phyloP scores from a whole-genome alignment of 2,329 filamentous ascomycete species.

The Fusarium temperatum region DNA sequence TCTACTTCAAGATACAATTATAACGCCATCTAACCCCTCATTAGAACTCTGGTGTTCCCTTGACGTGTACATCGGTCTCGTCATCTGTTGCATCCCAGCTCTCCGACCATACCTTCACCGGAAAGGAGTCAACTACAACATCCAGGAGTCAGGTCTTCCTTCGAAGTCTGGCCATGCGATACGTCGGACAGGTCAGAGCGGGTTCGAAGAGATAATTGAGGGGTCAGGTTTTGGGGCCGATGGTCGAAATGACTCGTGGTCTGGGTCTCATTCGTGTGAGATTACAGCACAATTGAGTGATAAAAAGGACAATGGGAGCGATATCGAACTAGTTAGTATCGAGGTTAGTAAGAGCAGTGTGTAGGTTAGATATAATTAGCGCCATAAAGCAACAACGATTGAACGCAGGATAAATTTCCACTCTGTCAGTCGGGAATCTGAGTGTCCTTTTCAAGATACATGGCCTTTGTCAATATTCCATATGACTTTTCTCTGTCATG shows the following conservation, averaged over 20 bases:
- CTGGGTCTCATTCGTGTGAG: background rate
- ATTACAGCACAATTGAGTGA: background rate
- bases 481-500: too few species aligned
- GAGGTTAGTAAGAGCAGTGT: rapidly evolving
- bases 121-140: slow-evolving; percentile 2
- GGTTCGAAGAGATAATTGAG: slow-evolving; percentile 27
- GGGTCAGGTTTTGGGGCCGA: background rate
- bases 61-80: slow-evolving; percentile 27
- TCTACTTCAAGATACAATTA: rapidly evolving
- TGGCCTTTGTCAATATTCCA: too few species aligned
- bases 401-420: rapidly evolving
- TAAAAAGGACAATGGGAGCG: slow-evolving; percentile 14
- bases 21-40: rapidly evolving
- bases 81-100: slow-evolving; percentile 32
- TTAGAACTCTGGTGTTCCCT: slow-evolving; percentile 33
- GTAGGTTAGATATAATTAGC: background rate
- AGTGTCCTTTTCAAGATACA: too few species aligned
- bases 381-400: rapidly evolving
- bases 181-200: background rate
- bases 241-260: background rate
- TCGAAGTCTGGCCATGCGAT: background rate
- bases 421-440: too few species aligned
- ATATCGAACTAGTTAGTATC: background rate
- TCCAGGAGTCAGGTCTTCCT: background rate
- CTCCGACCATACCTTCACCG: slow-evolving; percentile 28